Base-by-base conservation (phyloP, 1,284 basidiomycete genomes). In the Cryptococcus sp. region DNA sequence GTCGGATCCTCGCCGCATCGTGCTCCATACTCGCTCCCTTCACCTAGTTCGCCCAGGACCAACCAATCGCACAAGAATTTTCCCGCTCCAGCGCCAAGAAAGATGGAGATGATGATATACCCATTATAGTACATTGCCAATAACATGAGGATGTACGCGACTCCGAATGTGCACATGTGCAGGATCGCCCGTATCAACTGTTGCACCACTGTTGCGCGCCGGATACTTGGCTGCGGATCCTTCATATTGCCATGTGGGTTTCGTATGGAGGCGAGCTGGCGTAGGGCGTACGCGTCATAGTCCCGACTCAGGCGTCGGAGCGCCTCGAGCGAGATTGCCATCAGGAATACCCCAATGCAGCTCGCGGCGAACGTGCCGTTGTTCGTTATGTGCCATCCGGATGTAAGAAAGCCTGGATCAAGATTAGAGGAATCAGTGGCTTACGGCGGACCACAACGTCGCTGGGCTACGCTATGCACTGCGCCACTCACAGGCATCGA, bases 51-150 rank as follows among this genome's bases (percentile, higher is more conserved):
- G 42, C 22, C 42, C 15, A 45, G n/a, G 11, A 44, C 53, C 23
- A 69, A 38, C 70, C 70, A 72, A 54, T 72, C 70, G 47, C 70
- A 70, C 35, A 72, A 61, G 59, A 67, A 70, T 55, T 72, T 70
- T 20, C 71, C 70, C 6, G 70, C 42, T 17, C 64, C 68, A 11
- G 60, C 53, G 0, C 71, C 71, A 11, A 70, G 35, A 2, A 72
- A 45, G 27, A 69, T 66, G 5, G 61, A 64, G 39, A 72, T 54
- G 51, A 72, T 67, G 40, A 67, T 57, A 53, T 67, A 72, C 19
- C 69, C 71, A 54, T 70, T 70, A 54, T 62, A 70, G 42, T 60
- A 57, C 69, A 70, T 72, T 39, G 65, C 64, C 23, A 72, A 54
- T 23, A 70, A 56, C 71, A 72, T 72, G 53, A 72, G 56, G 44